Percentiles rank a stretch among this genome's conserved stretches.
phyloP scores from a whole-genome alignment of 1,284 basidiomycete species.

The Apiotrichum siamense region DNA sequence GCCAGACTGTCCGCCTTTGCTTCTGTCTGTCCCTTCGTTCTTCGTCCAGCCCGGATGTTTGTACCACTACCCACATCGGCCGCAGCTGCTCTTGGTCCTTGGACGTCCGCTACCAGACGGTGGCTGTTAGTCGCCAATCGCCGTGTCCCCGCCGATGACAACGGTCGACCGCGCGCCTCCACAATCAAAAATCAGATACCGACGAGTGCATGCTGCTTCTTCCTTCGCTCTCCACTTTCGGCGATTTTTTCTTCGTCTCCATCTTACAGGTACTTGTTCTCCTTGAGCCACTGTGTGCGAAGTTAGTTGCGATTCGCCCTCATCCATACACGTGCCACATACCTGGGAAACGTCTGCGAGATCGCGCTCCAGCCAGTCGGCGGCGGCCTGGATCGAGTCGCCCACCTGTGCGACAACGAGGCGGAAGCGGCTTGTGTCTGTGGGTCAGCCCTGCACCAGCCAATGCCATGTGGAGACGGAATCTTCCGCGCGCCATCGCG shows the following conservation, averaged over 20 bases:
- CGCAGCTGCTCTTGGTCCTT: no score
- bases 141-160: no score
- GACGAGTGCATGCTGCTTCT: background rate
- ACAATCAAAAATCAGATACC: no score
- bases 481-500: no score
- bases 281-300: slow-evolving; percentile 54
- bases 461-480: no score
- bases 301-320: background rate
- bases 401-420: slow-evolving; percentile 52
- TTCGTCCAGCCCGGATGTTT: no score
- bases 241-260: background rate
- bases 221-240: background rate
- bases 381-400: slow-evolving; percentile 52
- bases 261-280: slow-evolving; percentile 44
- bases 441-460: background rate
- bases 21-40: no score
- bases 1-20: no score
- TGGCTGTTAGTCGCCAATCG: no score
- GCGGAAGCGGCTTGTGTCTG: slow-evolving; percentile 48
- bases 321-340: slow-evolving; percentile 31
- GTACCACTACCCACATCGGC: no score
- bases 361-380: slow-evolving; percentile 53
- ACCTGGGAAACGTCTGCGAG: slow-evolving; percentile 49
- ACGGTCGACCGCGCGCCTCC: no score
- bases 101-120: no score